Percentiles rank a stretch among this genome's conserved stretches.
These are phyloP conservation scores for Pyricularia pennisetigena DNA, from an alignment of 2,329 filamentous ascomycete species.

Conservation along the genomic window DNA sequence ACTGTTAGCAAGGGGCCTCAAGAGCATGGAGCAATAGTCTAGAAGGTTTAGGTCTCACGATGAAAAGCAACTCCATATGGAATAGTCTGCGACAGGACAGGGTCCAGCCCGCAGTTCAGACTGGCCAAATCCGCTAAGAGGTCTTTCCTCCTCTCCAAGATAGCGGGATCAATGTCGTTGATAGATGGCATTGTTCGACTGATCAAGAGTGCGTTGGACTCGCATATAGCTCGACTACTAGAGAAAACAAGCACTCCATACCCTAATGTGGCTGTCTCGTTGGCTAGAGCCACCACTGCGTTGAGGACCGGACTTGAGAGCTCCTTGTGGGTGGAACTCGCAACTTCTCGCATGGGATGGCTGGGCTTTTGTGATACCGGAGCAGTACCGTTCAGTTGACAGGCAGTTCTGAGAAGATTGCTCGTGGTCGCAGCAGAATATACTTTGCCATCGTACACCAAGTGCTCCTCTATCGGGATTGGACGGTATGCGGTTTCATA, in stretches of 20 bases:
- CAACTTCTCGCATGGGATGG: conserved; percentile 37
- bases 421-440: conserved; percentile 53
- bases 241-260: conserved; percentile 68
- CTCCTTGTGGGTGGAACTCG: conserved; percentile 48
- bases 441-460: conserved; percentile 61
- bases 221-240: conserved; percentile 56
- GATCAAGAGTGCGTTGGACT: conserved; percentile 58
- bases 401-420: conserved; percentile 46
- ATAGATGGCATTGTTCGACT: conserved; percentile 52
- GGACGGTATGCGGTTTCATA: conserved; percentile 66
- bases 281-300: conserved; percentile 58
- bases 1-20: background rate
- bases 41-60: conserved; percentile 8
- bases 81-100: conserved; percentile 53
- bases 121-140: conserved; percentile 57
- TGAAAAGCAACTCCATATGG: conserved; percentile 64
- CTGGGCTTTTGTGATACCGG: conserved; percentile 20
- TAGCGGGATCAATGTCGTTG: conserved; percentile 31
- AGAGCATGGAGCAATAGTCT: background rate
- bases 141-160: conserved; percentile 51
- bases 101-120: conserved; percentile 56
- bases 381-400: conserved; percentile 30
- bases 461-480: conserved; percentile 64
- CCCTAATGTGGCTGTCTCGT: conserved; percentile 57
- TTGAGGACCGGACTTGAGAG: conserved; percentile 57